Conservation (phyloP, 2,329 filamentous ascomycete species). For the Pseudogymnoascus sp. region DNA sequence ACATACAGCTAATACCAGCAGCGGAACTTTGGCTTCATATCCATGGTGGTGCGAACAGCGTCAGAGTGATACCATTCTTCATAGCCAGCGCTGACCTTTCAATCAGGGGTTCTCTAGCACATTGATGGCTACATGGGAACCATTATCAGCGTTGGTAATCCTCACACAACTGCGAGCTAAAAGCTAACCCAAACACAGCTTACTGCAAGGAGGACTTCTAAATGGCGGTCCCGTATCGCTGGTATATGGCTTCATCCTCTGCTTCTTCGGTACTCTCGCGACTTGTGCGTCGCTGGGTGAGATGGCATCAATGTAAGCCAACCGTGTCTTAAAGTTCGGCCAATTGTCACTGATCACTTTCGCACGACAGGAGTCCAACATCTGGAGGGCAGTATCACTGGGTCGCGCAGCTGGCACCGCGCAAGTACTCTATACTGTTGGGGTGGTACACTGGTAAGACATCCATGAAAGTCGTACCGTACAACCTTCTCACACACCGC, state of each 20-base stretch:
- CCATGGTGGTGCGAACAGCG: slow-evolving; percentile 32
- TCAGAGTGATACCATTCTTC: neutral
- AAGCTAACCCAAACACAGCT: neutral
- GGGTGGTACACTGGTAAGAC: slow-evolving; percentile 35
- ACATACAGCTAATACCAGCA: neutral
- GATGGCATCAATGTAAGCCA: slow-evolving; percentile 22
- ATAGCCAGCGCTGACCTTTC: slow-evolving; percentile 1
- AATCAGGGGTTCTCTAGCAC: slow-evolving; percentile 40
- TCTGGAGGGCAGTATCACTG: slow-evolving; percentile 53
- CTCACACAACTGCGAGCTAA: neutral
- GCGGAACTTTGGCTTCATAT: slow-evolving; percentile 43
- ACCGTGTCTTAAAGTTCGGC: slow-evolving; percentile 19
- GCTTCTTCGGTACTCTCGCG: slow-evolving; percentile 38
- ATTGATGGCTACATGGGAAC: slow-evolving; percentile 48
- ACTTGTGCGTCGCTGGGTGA: slow-evolving; percentile 35
- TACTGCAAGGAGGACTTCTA: slow-evolving; percentile 5
- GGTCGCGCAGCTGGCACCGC: slow-evolving; percentile 46
- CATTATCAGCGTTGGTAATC: slow-evolving; percentile 27
- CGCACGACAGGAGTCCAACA: slow-evolving; percentile 9
- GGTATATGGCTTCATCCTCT: slow-evolving; percentile 43
- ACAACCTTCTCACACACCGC: slow-evolving; percentile 26
- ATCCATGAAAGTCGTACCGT: neutral
- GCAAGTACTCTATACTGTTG: slow-evolving; percentile 41
- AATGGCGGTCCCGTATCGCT: slow-evolving; percentile 47
- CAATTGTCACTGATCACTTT: neutral